Evolutionary conservation across 2,329 filamentous ascomycete species (phyloP).

Genomic region (Fusarium albosuccineum): DNA sequence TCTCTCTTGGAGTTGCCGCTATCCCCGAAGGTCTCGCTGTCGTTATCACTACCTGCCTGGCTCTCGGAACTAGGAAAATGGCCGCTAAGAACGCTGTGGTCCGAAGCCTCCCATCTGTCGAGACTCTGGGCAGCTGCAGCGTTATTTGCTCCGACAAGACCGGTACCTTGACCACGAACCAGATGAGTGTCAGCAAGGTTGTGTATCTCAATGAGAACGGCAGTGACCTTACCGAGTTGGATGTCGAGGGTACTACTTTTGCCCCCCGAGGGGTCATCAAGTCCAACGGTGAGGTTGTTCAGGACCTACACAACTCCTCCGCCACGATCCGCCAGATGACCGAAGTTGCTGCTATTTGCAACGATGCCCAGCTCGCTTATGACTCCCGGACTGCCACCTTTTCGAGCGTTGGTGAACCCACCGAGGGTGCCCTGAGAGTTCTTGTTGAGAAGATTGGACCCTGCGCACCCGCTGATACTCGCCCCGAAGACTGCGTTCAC

Average conservation of each 20-base stretch:
- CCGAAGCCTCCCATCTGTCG: conserved; percentile 93
- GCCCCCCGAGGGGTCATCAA: conserved; percentile 83
- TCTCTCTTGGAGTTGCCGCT: conserved; percentile 96
- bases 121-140: conserved; percentile 98
- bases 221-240: conserved; percentile 82
- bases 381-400: conserved; percentile 81
- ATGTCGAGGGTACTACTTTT: conserved; percentile 94
- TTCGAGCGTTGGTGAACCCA: conserved; percentile 91
- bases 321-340: conserved; percentile 83
- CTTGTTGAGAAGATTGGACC: conserved; percentile 96
- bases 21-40: conserved; percentile 98
- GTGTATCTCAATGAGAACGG: conserved; percentile 84
- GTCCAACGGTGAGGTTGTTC: conserved; percentile 74
- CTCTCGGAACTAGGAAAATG: conserved; percentile 97
- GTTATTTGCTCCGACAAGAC: conserved; percentile 99
- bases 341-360: conserved; percentile 83
- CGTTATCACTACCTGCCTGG: conserved; percentile 98
- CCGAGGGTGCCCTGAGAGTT: conserved; percentile 91
- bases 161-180: conserved; percentile 96
- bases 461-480: conserved; percentile 68
- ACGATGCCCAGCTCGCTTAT: conserved; percentile 86
- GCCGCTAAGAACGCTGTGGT: conserved; percentile 98
- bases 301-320: conserved; percentile 78
- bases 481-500: conserved; percentile 77
- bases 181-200: conserved; percentile 98